phyloP scores from a whole-genome alignment of 164 flowering plant species.

The Nelumbo lutea region DNA sequence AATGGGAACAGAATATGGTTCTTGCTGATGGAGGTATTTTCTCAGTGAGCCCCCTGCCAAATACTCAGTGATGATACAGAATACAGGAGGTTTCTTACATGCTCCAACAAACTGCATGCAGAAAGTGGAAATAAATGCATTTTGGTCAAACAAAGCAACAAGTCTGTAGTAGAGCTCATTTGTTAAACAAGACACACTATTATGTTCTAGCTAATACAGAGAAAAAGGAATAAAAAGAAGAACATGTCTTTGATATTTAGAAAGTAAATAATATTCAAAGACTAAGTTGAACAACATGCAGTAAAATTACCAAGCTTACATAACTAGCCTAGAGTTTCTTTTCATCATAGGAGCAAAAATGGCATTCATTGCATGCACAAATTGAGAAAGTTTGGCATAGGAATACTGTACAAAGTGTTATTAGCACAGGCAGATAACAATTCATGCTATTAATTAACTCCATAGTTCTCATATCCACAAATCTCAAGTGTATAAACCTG shows the following conservation, averaged over 20 bases:
- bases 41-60: constrained; percentile 83
- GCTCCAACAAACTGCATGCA: constrained; percentile 82
- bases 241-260: not conserved
- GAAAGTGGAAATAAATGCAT: constrained; percentile 4
- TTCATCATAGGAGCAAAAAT: not conserved
- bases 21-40: constrained; percentile 81
- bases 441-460: not conserved
- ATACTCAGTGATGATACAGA: constrained; percentile 92
- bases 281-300: not conserved
- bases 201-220: not conserved
- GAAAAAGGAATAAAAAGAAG: not conserved
- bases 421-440: not conserved
- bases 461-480: not conserved
- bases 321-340: not conserved
- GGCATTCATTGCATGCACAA: not conserved
- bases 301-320: not conserved
- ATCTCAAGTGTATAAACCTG: not conserved
- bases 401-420: not conserved
- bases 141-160: not conserved
- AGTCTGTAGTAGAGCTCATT: not conserved
- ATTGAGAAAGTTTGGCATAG: not conserved
- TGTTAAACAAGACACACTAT: not conserved
- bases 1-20: constrained; percentile 77
- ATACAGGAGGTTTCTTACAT: constrained; percentile 94
- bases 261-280: not conserved